Conservation (phyloP, 2,329 filamentous ascomycete species). For the Aspergillus eucalypticola region DNA sequence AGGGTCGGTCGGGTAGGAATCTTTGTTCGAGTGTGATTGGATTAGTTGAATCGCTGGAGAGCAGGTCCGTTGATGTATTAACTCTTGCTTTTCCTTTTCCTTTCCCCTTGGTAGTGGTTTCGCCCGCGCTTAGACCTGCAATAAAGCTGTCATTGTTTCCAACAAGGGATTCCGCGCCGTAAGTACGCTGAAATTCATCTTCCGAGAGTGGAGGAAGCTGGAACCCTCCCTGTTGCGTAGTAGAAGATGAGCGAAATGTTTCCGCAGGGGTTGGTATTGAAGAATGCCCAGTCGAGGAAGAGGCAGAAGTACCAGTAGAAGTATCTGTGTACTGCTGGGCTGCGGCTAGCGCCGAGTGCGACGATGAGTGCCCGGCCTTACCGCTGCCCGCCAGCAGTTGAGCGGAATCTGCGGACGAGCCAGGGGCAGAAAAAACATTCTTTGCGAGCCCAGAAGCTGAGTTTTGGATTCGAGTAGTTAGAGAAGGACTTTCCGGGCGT, state of each 20-base stretch:
- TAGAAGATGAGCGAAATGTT: constrained; percentile 26
- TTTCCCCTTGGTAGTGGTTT: constrained; percentile 15
- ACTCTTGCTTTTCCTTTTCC: constrained; percentile 20
- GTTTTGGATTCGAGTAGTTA: constrained; percentile 31
- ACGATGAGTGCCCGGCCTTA: constrained; percentile 22
- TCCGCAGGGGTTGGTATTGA: constrained; percentile 9
- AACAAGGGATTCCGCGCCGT: constrained; percentile 10
- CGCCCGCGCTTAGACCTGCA: neutral
- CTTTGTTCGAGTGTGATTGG: neutral
- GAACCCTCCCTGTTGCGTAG: constrained; percentile 18
- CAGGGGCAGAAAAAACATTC: constrained; percentile 31
- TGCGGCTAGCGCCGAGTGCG: constrained; percentile 22
- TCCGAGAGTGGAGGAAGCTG: constrained; percentile 20
- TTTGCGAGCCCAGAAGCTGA: constrained; percentile 40
- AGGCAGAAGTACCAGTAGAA: constrained; percentile 6
- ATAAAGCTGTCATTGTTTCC: neutral
- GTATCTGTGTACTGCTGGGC: constrained; percentile 20
- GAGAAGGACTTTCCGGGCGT: constrained; percentile 23
- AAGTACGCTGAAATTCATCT: constrained; percentile 26
- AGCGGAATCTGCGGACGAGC: constrained; percentile 24
- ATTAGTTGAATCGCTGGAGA: neutral
- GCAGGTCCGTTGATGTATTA: neutral
- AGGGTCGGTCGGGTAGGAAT: neutral
- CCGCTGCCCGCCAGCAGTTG: constrained; percentile 24
- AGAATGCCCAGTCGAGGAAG: constrained; percentile 13